phyloP scores from a whole-genome alignment of 306 rosid genomes.

The Glycine soja region DNA sequence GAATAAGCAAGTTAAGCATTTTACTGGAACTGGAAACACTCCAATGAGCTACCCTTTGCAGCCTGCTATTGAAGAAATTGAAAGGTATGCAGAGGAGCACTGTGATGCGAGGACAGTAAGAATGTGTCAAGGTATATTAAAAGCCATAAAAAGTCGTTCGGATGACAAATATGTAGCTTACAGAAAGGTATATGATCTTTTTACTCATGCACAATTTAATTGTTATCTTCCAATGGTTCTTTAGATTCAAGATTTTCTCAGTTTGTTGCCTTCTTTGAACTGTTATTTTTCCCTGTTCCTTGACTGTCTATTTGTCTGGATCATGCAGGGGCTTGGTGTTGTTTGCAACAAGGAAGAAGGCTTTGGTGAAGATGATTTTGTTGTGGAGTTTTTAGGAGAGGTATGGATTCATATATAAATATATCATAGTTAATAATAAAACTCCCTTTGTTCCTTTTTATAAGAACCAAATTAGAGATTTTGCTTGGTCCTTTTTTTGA shows the following conservation, averaged over 20 bases:
- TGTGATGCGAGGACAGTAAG: neutral
- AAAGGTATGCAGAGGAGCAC: neutral
- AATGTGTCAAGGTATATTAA: neutral
- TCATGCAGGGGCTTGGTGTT: constrained; percentile 3
- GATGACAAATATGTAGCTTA: neutral
- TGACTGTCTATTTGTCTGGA: neutral
- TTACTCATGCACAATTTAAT: neutral
- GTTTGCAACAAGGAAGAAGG: neutral
- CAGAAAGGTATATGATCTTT: neutral
- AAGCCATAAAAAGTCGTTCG: neutral
- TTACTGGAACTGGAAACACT: neutral
- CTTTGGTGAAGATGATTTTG: constrained; percentile 1
- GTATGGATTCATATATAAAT: neutral
- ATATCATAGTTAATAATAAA: no score
- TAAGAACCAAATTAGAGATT: no score
- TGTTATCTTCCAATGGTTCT: neutral
- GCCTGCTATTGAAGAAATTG: neutral
- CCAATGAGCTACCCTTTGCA: neutral
- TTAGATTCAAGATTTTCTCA: neutral
- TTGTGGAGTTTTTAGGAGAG: neutral
- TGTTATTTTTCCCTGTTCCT: neutral
- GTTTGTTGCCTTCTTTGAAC: neutral
- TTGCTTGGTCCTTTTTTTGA: no score
- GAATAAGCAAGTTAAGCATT: neutral
- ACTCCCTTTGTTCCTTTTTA: no score